Evolutionary conservation across 441 rosid species (phyloP).

Genomic region (Gossypium davidsonii): DNA sequence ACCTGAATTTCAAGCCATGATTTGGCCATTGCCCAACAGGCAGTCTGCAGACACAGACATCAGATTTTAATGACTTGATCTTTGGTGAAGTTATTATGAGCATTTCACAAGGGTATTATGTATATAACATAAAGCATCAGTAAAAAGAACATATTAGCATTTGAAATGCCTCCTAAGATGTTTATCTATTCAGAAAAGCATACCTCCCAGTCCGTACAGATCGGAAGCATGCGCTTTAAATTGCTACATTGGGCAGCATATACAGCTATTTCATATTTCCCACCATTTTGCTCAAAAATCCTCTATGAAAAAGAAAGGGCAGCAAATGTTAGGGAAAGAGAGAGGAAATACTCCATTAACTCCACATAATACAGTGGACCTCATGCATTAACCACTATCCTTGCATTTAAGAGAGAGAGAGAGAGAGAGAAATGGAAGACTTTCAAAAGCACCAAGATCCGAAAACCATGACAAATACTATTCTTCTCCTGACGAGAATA

Average conservation of each 20-base stretch:
- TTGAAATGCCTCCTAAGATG: background rate
- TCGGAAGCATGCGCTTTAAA: conserved; percentile 77
- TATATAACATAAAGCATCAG: background rate
- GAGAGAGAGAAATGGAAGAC: background rate
- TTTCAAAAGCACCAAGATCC: background rate
- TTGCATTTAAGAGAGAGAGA: background rate
- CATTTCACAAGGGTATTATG: background rate
- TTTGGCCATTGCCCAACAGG: conserved; percentile 99
- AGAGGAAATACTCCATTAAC: background rate
- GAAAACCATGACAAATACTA: background rate
- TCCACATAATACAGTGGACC: background rate
- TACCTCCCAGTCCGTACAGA: conserved; percentile 99
- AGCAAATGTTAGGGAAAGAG: background rate
- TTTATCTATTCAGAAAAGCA: conserved; percentile 15
- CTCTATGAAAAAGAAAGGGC: conserved; percentile 30
- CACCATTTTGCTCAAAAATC: conserved; percentile 81
- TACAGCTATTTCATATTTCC: conserved; percentile 82
- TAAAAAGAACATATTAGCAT: background rate
- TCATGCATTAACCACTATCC: background rate
- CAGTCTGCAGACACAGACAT: conserved; percentile 56
- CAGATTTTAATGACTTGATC: background rate
- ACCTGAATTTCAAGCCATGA: conserved; percentile 98
- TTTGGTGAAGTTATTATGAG: background rate
- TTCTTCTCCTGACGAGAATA: background rate
- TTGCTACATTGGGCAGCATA: conserved; percentile 90